These are phyloP conservation scores for Ceratocystis diversiconidia DNA, from an alignment of 2,329 filamentous ascomycete genomes.

Conservation along the genomic window DNA sequence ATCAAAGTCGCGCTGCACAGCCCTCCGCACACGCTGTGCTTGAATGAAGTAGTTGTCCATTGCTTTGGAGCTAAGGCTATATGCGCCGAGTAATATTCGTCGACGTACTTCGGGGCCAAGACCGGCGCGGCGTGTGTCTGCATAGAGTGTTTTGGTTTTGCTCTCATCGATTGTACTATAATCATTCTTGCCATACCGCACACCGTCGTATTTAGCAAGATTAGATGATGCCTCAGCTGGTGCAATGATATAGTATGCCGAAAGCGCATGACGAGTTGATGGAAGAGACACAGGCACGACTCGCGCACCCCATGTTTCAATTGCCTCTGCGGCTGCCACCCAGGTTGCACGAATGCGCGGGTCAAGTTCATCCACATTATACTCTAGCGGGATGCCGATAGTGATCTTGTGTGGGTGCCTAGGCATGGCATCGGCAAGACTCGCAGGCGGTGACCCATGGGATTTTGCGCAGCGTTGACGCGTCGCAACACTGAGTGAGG, in stretches of 20 bases:
- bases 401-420: slow-evolving; percentile 27
- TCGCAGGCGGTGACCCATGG: slow-evolving; percentile 29
- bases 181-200: slow-evolving; percentile 65
- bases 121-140: slow-evolving; percentile 54
- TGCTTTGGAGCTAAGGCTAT: slow-evolving; percentile 75
- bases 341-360: slow-evolving; percentile 56
- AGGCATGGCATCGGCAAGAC: slow-evolving; percentile 12
- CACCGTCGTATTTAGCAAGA: slow-evolving; percentile 88
- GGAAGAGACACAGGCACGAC: slow-evolving; percentile 69
- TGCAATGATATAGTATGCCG: slow-evolving; percentile 89
- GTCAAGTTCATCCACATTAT: slow-evolving; percentile 74
- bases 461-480: slow-evolving; percentile 35
- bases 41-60: slow-evolving; percentile 96
- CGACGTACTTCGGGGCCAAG: slow-evolving; percentile 78
- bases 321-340: slow-evolving; percentile 42
- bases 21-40: slow-evolving; percentile 71
- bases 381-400: slow-evolving; percentile 55
- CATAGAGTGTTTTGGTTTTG: slow-evolving; percentile 54
- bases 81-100: slow-evolving; percentile 77
- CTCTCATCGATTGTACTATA: slow-evolving; percentile 33
- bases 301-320: slow-evolving; percentile 52
- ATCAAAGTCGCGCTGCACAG: slow-evolving; percentile 81
- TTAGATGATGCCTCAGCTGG: slow-evolving; percentile 94
- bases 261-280: slow-evolving; percentile 69
- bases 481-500: slow-evolving; percentile 45